Evolutionary conservation across 2,329 filamentous ascomycete species (phyloP).

Genomic region (Colletotrichum sp.): DNA sequence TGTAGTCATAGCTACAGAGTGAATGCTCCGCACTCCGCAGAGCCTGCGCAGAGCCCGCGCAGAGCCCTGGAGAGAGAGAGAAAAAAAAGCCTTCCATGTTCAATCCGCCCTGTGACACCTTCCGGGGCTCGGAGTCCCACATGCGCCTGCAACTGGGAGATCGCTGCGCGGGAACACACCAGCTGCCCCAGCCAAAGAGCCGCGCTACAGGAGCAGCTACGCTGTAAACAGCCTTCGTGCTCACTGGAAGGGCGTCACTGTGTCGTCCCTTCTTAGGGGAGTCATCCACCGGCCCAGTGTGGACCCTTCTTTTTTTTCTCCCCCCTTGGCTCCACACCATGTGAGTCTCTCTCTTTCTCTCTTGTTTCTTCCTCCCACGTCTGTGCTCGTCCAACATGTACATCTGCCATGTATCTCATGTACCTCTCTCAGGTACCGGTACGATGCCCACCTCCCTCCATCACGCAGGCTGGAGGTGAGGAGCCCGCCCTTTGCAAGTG

Average conservation of each 20-base stretch:
- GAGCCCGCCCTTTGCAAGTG: slow-evolving; percentile 12
- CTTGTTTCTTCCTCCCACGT: not conserved
- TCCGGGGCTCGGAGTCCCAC: not conserved
- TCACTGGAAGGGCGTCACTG: slow-evolving; percentile 14
- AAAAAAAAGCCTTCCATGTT: not conserved
- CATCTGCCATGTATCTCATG: not conserved
- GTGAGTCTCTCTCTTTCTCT: not conserved
- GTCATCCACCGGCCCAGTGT: not conserved
- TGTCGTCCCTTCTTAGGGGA: not conserved
- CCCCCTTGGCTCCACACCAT: not conserved
- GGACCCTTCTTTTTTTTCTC: not conserved
- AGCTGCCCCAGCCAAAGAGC: not conserved
- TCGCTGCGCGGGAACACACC: not conserved
- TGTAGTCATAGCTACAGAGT: not conserved
- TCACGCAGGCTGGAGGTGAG: slow-evolving; percentile 2
- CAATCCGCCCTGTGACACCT: not conserved
- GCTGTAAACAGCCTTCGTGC: not conserved
- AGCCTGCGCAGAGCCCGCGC: not conserved
- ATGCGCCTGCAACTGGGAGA: not conserved
- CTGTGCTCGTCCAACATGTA: not conserved
- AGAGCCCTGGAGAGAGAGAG: not conserved
- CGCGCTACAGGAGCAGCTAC: not conserved
- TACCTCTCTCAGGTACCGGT: slow-evolving; percentile 20
- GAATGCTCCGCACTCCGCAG: not conserved
- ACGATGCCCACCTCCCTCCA: slow-evolving; percentile 13